Conservation (phyloP, 345 rosid species). For the Hirschfeldia incana region DNA sequence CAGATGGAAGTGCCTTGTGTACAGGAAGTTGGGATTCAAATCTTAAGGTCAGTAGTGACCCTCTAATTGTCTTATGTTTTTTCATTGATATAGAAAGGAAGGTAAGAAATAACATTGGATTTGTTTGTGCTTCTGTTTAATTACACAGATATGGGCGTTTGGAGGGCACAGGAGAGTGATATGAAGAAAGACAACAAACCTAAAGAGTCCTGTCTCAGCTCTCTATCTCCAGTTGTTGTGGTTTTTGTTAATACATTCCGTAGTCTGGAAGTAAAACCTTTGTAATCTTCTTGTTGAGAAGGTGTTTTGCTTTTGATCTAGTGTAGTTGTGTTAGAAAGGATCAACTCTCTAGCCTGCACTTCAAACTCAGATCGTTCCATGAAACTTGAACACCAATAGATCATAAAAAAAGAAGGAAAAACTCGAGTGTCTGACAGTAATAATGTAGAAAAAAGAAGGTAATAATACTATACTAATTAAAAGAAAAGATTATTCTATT, state of each 20-base stretch:
- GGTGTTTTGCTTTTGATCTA: no score
- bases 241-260: conserved; percentile 18
- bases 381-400: background rate
- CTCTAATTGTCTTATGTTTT: no score
- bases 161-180: no score
- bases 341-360: background rate
- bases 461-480: conserved; percentile 16
- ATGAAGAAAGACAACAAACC: no score
- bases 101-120: no score
- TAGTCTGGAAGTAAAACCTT: conserved; percentile 15
- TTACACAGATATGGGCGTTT: no score
- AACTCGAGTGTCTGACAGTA: conserved; percentile 5
- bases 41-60: no score
- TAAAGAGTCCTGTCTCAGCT: no score
- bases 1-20: no score
- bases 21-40: no score
- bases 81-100: no score
- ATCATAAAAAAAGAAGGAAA: background rate
- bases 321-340: conserved; percentile 9
- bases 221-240: conserved; percentile 6
- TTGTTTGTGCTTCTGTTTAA: no score
- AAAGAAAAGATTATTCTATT: background rate
- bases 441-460: background rate
- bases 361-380: background rate
- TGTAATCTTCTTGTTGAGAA: conserved; percentile 33